Evolutionary conservation across 2,329 filamentous ascomycete genomes (phyloP).

Genomic region (Penicillium frequentans): DNA sequence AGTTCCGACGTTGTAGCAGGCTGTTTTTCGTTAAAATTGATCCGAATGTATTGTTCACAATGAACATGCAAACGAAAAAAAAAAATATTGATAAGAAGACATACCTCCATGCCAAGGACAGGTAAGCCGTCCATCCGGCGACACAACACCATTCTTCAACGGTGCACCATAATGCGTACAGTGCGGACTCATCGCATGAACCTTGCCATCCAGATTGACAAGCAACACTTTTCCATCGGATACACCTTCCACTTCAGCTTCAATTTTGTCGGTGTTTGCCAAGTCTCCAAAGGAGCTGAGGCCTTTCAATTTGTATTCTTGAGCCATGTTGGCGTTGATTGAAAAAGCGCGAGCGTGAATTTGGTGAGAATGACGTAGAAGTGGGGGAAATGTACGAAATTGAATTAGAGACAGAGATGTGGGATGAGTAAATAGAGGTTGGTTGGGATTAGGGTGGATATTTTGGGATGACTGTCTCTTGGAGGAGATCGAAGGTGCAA

Average conservation of each 20-base stretch:
- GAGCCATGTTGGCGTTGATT: conserved; percentile 31
- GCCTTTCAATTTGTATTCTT: conserved; percentile 65
- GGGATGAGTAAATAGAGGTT: neutral
- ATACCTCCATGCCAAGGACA: conserved; percentile 96
- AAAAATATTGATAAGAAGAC: conserved; percentile 19
- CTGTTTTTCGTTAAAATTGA: conserved; percentile 46
- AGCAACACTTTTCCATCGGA: conserved; percentile 83
- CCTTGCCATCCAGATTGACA: conserved; percentile 71
- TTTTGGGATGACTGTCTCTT: neutral
- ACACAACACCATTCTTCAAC: conserved; percentile 79
- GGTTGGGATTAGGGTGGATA: neutral
- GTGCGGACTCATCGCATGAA: conserved; percentile 78
- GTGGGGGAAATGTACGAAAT: neutral
- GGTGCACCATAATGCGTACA: conserved; percentile 94
- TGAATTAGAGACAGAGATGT: neutral
- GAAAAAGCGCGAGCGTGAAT: neutral
- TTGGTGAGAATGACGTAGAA: neutral
- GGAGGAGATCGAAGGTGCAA: no score
- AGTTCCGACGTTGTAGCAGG: conserved; percentile 86
- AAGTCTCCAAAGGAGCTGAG: conserved; percentile 68
- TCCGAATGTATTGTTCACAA: neutral
- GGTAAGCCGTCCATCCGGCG: conserved; percentile 76
- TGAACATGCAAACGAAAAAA: no score
- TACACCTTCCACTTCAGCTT: conserved; percentile 87
- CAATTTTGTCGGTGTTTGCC: conserved; percentile 77